These are phyloP conservation scores for Cornus kousa DNA, from an alignment of 148 eudicot species.

Conservation along the genomic window DNA sequence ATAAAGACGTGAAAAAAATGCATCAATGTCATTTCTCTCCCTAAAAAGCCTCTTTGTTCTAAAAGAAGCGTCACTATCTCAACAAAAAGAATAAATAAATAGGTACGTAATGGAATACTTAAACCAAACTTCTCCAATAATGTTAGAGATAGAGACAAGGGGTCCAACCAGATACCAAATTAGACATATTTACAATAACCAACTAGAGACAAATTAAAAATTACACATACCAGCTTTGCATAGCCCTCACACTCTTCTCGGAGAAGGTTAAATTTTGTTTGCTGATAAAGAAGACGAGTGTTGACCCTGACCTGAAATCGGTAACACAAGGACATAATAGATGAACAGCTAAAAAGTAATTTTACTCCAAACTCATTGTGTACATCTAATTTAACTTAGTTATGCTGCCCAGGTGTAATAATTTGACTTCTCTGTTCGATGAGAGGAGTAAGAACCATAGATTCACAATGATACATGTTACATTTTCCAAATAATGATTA, in stretches of 20 bases:
- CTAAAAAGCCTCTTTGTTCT: background rate
- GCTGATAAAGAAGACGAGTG: constrained; percentile 95
- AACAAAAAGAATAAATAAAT: background rate
- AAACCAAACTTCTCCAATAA: background rate
- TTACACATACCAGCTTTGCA: constrained; percentile 81
- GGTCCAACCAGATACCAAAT: background rate
- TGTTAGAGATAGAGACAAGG: background rate
- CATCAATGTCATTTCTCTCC: background rate
- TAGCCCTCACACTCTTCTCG: constrained; percentile 99
- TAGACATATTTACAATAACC: background rate
- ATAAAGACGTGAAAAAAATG: background rate
- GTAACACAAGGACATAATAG: constrained; percentile 16
- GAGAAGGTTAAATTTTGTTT: constrained; percentile 94
- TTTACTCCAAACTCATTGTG: background rate
- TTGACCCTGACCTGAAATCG: constrained; percentile 91
- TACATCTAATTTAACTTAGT: background rate
- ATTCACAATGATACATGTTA: background rate
- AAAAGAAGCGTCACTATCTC: background rate
- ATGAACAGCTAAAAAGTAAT: background rate
- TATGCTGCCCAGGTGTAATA: background rate
- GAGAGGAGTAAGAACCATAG: background rate
- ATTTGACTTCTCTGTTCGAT: background rate
- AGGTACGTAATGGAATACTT: background rate
- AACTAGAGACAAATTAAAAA: constrained; percentile 6
- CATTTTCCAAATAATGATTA: background rate